Base-by-base conservation (phyloP, 306 rosid species). In the Glycine tomentella region DNA sequence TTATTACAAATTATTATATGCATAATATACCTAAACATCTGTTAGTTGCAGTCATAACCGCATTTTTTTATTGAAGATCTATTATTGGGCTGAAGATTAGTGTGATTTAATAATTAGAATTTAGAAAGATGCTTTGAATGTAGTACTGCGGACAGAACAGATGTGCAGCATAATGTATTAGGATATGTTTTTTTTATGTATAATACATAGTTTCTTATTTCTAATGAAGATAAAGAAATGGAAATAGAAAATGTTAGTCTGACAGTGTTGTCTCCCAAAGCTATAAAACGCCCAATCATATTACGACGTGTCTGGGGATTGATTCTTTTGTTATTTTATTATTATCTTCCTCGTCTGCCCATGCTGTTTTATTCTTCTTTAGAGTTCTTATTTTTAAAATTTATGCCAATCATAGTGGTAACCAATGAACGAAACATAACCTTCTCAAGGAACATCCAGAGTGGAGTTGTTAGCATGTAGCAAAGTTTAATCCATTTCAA, bases 51-150 rank as follows among this genome's bases (percentile, higher is more conserved):
- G 87, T 81, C 82, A 82, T 78, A 53, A 70, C 12, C 63, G 58
- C 84, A 82, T 75, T 82, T 71, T 85, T 78, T 36, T 83, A 87
- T 76, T 82, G 6, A 72, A 68, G 81, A 76, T 87, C 85, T 83
- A 92, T 94, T 87, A 94, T 90, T 89, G 89, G 81, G 64, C 46
- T 75, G 89, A 76, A 57, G 85, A 87, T 86, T 88, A 42, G 79
- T 78, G 84, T 85, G 80, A 81, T 89, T 88, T 83, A 86, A 86
- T 84, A 85, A 87, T 68, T 74, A 81, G 31, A 25, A 25, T 25
- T 25, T 25, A 25, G 79, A 45, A 88, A 87, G 94, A 92, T 94
- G 93, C 97, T 91, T 87, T 87, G 89, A 90, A 78, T 81, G 93
- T 85, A 90, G 87, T 76, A 92, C 88, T 75, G 53, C 69, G 69